A percentile compares a stretch with the other conserved stretches of the same genome.
These are phyloP conservation scores for Stephanodiscus triporus DNA, from an alignment of 108 stramenopile genomes.

Conservation along the genomic window DNA sequence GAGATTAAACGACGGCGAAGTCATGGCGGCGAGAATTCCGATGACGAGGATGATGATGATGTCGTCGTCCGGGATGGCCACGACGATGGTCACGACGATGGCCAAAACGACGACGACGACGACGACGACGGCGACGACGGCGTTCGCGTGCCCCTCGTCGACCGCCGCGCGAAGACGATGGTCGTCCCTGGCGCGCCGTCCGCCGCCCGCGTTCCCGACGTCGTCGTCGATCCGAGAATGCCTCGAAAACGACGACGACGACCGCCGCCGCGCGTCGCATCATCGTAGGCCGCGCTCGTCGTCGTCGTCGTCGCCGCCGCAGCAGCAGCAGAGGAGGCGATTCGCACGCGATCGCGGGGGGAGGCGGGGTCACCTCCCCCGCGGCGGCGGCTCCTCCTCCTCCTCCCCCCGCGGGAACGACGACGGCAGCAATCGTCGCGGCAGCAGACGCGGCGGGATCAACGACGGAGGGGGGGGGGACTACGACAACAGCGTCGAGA, in stretches of 20 bases:
- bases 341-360: constrained; percentile 5
- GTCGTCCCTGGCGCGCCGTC: not conserved
- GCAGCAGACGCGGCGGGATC: not conserved
- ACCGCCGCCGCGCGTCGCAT: no score
- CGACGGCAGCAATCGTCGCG: not conserved
- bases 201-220: no score
- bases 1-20: not conserved
- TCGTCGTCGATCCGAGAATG: no score
- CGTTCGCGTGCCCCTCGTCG: not conserved
- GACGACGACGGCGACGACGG: not conserved
- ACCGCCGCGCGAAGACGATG: not conserved
- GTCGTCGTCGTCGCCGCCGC: not conserved
- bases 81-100: not conserved
- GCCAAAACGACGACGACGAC: not conserved
- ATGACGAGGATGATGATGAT: not conserved
- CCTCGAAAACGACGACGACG: no score
- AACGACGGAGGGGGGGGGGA: no score
- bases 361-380: not conserved
- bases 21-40: not conserved
- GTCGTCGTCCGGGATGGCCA: not conserved
- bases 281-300: no score
- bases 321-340: not conserved
- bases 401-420: not conserved
- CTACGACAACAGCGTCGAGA: no score
- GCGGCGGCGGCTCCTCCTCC: not conserved